A percentile compares a stretch with the other conserved stretches of the same genome.
Evolutionary conservation across 148 eudicot genomes (phyloP).

Genomic region (Chenopodium formosanum): DNA sequence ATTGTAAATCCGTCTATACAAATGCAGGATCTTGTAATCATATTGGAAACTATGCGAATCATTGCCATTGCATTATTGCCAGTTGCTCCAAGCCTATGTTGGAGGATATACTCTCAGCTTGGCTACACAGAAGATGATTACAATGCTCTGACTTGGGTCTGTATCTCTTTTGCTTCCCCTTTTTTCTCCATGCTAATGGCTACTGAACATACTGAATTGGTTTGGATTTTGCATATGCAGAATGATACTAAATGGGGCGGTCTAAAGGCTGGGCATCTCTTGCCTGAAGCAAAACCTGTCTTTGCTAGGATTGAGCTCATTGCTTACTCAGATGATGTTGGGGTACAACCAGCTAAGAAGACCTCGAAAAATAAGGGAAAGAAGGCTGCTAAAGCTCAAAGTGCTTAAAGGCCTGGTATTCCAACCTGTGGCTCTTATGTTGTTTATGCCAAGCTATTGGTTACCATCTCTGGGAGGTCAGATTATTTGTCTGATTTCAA

Average conservation of each 20-base stretch:
- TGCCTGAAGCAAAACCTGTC: constrained; percentile 76
- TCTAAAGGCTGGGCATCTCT: constrained; percentile 73
- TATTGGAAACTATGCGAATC: constrained; percentile 86
- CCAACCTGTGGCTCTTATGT: not conserved
- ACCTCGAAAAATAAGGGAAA: constrained; percentile 59
- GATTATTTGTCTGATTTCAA: too few species aligned
- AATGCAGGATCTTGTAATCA: constrained; percentile 80
- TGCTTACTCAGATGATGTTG: constrained; percentile 36
- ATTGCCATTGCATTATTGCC: constrained; percentile 86
- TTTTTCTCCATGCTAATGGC: not conserved
- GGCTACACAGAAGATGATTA: constrained; percentile 82
- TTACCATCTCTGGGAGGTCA: too few species aligned
- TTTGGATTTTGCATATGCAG: constrained; percentile 37
- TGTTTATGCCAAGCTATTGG: not conserved
- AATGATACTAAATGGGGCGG: constrained; percentile 92
- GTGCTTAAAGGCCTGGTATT: constrained; percentile 37
- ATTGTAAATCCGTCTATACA: constrained; percentile 1
- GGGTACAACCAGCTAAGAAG: constrained; percentile 40
- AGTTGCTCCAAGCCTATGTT: constrained; percentile 66
- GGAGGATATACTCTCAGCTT: constrained; percentile 83
- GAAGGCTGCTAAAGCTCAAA: constrained; percentile 37
- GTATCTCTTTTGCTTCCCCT: constrained; percentile 36
- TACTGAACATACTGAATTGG: constrained; percentile 8
- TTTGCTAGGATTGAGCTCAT: constrained; percentile 71
- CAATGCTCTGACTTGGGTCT: constrained; percentile 70